Base-by-base conservation (phyloP, 352 stramenopile species). In the Globisporangium echinulatum region DNA sequence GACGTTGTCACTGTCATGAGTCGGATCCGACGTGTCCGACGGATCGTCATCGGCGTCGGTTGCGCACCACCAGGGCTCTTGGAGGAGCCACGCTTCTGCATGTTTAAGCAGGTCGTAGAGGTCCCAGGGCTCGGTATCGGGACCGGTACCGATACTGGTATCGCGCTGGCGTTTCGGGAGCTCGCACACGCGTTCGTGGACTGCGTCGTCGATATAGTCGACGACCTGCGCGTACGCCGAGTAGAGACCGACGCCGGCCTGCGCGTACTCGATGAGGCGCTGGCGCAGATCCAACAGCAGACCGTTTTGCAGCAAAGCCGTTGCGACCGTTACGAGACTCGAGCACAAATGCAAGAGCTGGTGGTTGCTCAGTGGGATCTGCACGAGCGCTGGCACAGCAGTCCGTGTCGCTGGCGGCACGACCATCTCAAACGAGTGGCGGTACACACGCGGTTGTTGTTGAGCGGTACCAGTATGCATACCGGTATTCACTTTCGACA, bases 361-460 rank as follows among this genome's bases (percentile, higher is more conserved):
- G 38, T 77, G 71, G 54, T 85, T 85, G 58, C 73, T 85, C 62
- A 85, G 53, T 39, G 75, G 75, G 51, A 85, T 83, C 62, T 79
- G 69, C 52, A 82, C 73, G 40, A 85, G 58, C 39, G 39, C 43
- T 48, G 11, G 13, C 15, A 17, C 50, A 0, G 49, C 56, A 15
- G 54, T 44, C 5, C n/a, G 19, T 9, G 54, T 47, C 4, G 72
- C 67, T 44, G 25, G 25, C 25, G 74, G 56, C 17, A 64, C 82
- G 46, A 85, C 68, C 74, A 85, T 85, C 46, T 83, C 76, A 37
- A 85, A 85, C 55, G 76, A 85, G 52, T 85, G 76, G 33, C 76
- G 74, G 59, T 77, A 77, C 38, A 85, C 71, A 19, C 61, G 49
- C 42, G 53, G 53, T 19, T 36, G 52, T n/a, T 1, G 50, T 15